These are phyloP conservation scores for Talaromyces sp. DNA, from an alignment of 2,329 filamentous ascomycete genomes.

Conservation along the genomic window DNA sequence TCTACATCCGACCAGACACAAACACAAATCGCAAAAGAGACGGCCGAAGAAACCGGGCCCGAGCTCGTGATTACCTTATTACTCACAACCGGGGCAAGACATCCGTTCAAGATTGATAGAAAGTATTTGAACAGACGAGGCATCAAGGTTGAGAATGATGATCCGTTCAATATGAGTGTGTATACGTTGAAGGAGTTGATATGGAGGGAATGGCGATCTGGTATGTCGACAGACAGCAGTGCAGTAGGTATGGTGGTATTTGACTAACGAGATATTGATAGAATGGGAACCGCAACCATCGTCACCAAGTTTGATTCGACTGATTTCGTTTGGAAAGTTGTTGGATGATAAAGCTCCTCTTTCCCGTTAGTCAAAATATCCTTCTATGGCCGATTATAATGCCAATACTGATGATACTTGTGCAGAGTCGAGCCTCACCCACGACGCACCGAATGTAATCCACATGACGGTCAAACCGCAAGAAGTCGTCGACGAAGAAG, in stretches of 20 bases:
- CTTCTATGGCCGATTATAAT: not conserved
- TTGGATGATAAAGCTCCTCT: slow-evolving; percentile 83
- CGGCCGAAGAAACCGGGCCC: slow-evolving; percentile 36
- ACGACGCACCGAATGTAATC: slow-evolving; percentile 75
- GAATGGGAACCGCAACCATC: slow-evolving; percentile 86
- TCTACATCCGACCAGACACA: not conserved
- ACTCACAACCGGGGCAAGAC: slow-evolving; percentile 74
- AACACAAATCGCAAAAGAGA: slow-evolving; percentile 25
- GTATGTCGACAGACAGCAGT: slow-evolving; percentile 33
- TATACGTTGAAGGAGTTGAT: slow-evolving; percentile 95
- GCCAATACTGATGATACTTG: not conserved
- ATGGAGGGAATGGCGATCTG: slow-evolving; percentile 83
- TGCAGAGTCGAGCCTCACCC: slow-evolving; percentile 74
- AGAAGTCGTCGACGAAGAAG: slow-evolving; percentile 76
- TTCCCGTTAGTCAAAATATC: slow-evolving; percentile 63
- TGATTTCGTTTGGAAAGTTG: slow-evolving; percentile 89
- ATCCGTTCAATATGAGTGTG: slow-evolving; percentile 86
- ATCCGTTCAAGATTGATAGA: slow-evolving; percentile 86
- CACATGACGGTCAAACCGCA: slow-evolving; percentile 91
- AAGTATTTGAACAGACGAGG: slow-evolving; percentile 79
- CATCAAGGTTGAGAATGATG: slow-evolving; percentile 70
- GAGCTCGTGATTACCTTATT: slow-evolving; percentile 68
- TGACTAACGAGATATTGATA: slow-evolving; percentile 21
- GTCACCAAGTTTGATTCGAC: slow-evolving; percentile 80
- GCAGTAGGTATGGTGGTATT: not conserved